Evolutionary conservation across 495 filamentous ascomycete genomes (phyloP).

Genomic region (Aspergillus cristatus): DNA sequence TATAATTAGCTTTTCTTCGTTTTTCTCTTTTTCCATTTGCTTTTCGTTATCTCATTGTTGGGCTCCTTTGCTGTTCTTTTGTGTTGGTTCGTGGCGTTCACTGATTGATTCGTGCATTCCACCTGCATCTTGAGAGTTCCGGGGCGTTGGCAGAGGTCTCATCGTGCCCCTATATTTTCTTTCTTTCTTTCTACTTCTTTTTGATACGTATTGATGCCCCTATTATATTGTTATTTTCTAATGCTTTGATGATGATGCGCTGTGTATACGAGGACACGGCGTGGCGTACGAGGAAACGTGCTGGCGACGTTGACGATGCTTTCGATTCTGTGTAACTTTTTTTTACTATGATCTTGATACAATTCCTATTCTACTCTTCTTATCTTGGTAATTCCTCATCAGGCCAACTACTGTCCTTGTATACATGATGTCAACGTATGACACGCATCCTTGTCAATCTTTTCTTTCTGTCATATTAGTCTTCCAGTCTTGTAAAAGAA

Average conservation of each 20-base stretch:
- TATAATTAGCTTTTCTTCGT: background rate
- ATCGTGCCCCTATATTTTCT: background rate
- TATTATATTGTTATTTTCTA: slow-evolving; percentile 1
- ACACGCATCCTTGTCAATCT: too few species aligned
- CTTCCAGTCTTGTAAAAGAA: too few species aligned
- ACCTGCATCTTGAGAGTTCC: slow-evolving; percentile 13
- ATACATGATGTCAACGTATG: too few species aligned
- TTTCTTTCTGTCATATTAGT: too few species aligned
- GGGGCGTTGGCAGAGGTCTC: slow-evolving; percentile 10
- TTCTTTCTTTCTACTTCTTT: background rate
- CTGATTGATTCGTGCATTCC: slow-evolving; percentile 15
- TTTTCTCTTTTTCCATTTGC: background rate
- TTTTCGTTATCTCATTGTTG: slow-evolving; percentile 1
- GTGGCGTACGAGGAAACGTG: background rate
- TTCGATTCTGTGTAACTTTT: too few species aligned
- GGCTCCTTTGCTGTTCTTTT: slow-evolving; percentile 1
- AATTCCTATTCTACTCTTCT: too few species aligned
- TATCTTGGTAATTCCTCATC: too few species aligned
- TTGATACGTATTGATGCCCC: slow-evolving; percentile 7
- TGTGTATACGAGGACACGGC: background rate
- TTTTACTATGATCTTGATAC: too few species aligned
- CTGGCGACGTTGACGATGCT: too few species aligned
- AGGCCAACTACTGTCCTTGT: too few species aligned
- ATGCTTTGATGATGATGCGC: background rate
- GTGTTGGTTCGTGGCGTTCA: slow-evolving; percentile 3